Percentiles rank a stretch among this genome's conserved stretches.
These are phyloP conservation scores for Juncus inflexus DNA, from an alignment of 176 grass and related monocot genomes.

Conservation along the genomic window DNA sequence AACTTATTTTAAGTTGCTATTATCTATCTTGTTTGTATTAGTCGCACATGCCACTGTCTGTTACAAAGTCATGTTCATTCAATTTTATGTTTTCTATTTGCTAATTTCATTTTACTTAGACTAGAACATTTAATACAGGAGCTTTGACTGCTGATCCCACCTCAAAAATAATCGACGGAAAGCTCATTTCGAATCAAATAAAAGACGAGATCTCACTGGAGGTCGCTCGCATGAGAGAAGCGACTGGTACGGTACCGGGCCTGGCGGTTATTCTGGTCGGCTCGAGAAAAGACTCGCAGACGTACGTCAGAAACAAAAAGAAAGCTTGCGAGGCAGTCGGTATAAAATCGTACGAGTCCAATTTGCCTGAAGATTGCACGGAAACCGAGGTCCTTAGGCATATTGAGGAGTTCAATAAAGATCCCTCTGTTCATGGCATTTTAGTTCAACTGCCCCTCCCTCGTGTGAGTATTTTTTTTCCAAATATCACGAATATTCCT, in stretches of 20 bases:
- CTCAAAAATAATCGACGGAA: constrained; percentile 74
- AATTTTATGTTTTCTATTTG: not conserved
- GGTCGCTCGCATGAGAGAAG: constrained; percentile 62
- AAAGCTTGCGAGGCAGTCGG: constrained; percentile 77
- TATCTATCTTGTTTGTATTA: not conserved
- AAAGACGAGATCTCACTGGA: constrained; percentile 55
- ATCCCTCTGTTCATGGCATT: constrained; percentile 83
- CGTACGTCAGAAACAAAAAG: constrained; percentile 90
- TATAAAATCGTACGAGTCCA: constrained; percentile 77
- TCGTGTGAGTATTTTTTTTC: constrained; percentile 39
- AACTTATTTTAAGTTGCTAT: not conserved
- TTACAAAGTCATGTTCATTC: not conserved
- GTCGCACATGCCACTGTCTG: not conserved
- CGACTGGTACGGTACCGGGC: constrained; percentile 53
- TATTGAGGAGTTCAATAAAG: constrained; percentile 59
- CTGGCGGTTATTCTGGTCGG: constrained; percentile 83
- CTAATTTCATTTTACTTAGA: not conserved
- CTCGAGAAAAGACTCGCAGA: constrained; percentile 84
- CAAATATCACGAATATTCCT: not conserved
- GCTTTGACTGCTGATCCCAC: constrained; percentile 31
- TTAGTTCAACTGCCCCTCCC: constrained; percentile 93
- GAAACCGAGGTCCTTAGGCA: constrained; percentile 75
- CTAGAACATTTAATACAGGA: constrained; percentile 10
- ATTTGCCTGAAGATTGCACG: constrained; percentile 67
- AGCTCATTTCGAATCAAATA: constrained; percentile 74